Evolutionary conservation across 108 stramenopile species (phyloP), one percentile per base, ranked within the genome.

Genomic region (Licmophora abbreviata): DNA sequence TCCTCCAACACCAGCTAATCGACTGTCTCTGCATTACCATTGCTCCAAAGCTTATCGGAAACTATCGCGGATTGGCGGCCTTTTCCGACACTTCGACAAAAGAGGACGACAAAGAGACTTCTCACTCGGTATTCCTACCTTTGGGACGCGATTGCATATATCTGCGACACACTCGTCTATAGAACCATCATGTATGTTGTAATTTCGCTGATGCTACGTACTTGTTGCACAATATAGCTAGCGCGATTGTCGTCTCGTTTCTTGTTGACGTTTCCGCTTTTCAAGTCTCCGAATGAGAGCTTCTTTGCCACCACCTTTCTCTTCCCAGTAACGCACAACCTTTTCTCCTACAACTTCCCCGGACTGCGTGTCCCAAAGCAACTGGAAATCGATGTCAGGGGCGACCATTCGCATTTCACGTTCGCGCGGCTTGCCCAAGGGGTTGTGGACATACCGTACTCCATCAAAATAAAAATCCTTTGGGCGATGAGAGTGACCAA

Each of bases 21-120:
- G 76, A 83, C 54, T 77, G 74, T 54, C 41, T 83, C 17, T 90
- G 88, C 56, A 48, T 78, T 9, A 85, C 88, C 0, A 77, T 83
- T 44, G 69, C 81, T 12, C 82, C 88, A 10, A 69, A 56, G 30
- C 20, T 85, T 9, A 41, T 83, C 1, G 80, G 82, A 29, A 48
- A 53, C 11, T 54, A 43, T 49, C 29, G 45, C 34, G 77, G 73
- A 11, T 54, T 78, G 21, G 49, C 64, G 15, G 59, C 61, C 6
- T 64, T 66, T 5, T 15, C n/a, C n/a, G n/a, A n/a, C 38, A 40
- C 15, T 1, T 40, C 4, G 15, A 20, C 38, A 40, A 40, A 40
- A 5, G 18, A 15, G 20, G 20, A 40, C 15, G 3, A 40, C 38
- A 40, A 40, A 40, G 38, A 5, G 4, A 40, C 15, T 4, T 4